phyloP scores from a whole-genome alignment of 2,329 filamentous ascomycete species.

The Fusarium citri region DNA sequence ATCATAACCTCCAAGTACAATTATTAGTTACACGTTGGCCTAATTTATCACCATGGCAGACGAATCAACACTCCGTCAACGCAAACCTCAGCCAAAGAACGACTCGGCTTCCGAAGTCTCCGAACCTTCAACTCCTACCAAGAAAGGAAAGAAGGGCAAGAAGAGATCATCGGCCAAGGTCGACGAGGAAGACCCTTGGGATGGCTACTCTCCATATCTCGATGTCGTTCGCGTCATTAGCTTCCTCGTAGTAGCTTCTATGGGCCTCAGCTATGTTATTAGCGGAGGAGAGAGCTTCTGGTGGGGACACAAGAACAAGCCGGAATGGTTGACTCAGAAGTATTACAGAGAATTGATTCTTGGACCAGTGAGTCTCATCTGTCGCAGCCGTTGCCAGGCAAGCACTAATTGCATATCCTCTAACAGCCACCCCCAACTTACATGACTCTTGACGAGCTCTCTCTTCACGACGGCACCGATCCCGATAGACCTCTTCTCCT shows the following conservation, averaged over 20 bases:
- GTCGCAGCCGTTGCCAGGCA: background rate
- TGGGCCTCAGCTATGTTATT: slow-evolving; percentile 79
- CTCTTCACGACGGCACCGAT: slow-evolving; percentile 81
- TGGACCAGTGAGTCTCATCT: slow-evolving; percentile 40
- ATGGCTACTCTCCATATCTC: slow-evolving; percentile 65
- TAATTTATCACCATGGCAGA: slow-evolving; percentile 51
- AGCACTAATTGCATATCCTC: slow-evolving; percentile 4
- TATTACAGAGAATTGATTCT: slow-evolving; percentile 62
- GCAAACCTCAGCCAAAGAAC: slow-evolving; percentile 52
- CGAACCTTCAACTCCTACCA: slow-evolving; percentile 43
- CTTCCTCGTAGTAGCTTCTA: slow-evolving; percentile 74
- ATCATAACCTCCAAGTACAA: background rate
- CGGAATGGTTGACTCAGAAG: slow-evolving; percentile 70
- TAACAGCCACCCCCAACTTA: slow-evolving; percentile 68
- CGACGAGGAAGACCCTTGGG: slow-evolving; percentile 60
- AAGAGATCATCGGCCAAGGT: slow-evolving; percentile 35
- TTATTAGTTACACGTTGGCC: background rate
- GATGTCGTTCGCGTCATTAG: slow-evolving; percentile 77
- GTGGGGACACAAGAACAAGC: slow-evolving; percentile 72
- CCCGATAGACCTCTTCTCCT: slow-evolving; percentile 84
- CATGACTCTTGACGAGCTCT: slow-evolving; percentile 81
- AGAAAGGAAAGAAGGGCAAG: slow-evolving; percentile 33
- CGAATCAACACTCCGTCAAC: slow-evolving; percentile 58
- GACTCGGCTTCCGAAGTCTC: slow-evolving; percentile 32
- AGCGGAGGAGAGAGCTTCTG: slow-evolving; percentile 76